Base-by-base conservation (phyloP, 2,329 filamentous ascomycete species). In the Botryotinia calthae region DNA sequence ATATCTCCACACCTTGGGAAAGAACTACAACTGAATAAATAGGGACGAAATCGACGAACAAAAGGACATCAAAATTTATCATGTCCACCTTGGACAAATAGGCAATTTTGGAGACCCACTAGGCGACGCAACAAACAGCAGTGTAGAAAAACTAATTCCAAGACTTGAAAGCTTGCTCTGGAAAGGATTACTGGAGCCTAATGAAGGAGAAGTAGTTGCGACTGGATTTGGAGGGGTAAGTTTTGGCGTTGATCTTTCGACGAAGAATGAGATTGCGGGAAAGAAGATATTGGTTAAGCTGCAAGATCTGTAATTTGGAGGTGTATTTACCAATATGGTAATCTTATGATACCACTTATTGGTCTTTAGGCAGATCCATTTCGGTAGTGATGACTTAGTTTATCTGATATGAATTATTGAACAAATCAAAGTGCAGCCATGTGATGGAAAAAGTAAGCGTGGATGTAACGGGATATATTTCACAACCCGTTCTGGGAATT, bases 81-180 rank as follows among this genome's bases (percentile, higher is more conserved):
- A 72, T 31, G 72, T 77, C 5, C 63, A 62, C 6, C 72, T 79
- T 3, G 76, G 76, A 42, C 54, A 67, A n/a, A 76, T 79, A 28
- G 75, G 78, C 8, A 74, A 74, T 46, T 72, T 62, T 16, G 77
- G 77, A 9, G 70, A 70, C 70, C 72, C 62, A 34, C 34, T 72
- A 28, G 68, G 51, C 6, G 71, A 73, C 20, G 42, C 72, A n/a
- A 66, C 76, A 10, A 77, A 76, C 42, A 37, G 61, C 12, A 37
- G 28, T 14, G 69, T 58, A 9, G 62, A 71, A 31, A 71, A 66
- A 28, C 54, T 65, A 25, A 71, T 71, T 44, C 69, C 69, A 28
- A 31, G n/a, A 54, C 61, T 71, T n/a, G 61, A 71, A 56, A 65
- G 37, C 7, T 20, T 65, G 22, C 69, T 71, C 20, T 48, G 59